These are phyloP conservation scores for Colletotrichum caudatum DNA, from an alignment of 2,329 filamentous ascomycete species.

Conservation along the genomic window DNA sequence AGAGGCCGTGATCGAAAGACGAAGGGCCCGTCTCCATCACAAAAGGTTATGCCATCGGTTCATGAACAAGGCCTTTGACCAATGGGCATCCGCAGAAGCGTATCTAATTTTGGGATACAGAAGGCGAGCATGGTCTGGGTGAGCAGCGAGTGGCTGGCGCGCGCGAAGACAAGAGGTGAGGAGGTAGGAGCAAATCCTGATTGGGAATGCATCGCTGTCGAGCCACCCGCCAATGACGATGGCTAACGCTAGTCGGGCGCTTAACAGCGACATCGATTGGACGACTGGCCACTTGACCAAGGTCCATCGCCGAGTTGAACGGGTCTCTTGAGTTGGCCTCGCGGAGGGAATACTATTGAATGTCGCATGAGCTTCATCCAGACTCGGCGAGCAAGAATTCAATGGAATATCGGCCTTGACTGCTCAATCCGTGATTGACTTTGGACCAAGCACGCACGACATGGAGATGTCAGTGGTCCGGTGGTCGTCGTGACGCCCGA, in stretches of 20 bases:
- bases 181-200: conserved; percentile 35
- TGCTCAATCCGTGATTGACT: conserved; percentile 19
- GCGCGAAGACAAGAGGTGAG: conserved; percentile 50
- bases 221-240: conserved; percentile 38
- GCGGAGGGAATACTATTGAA: conserved; percentile 33
- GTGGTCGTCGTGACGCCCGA: neutral
- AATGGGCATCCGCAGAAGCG: conserved; percentile 48
- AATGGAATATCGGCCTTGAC: conserved; percentile 25
- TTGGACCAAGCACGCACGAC: neutral
- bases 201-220: conserved; percentile 23
- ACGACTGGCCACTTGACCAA: conserved; percentile 29
- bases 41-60: conserved; percentile 26
- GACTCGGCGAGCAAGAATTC: conserved; percentile 17
- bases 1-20: conserved; percentile 29
- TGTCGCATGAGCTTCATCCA: conserved; percentile 23
- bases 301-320: conserved; percentile 6
- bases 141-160: conserved; percentile 53
- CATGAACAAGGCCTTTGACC: conserved; percentile 42
- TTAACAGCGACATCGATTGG: conserved; percentile 43
- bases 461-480: conserved; percentile 3
- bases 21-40: conserved; percentile 28
- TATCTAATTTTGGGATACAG: conserved; percentile 53
- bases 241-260: conserved; percentile 42
- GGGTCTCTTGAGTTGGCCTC: conserved; percentile 31
- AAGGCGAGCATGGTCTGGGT: conserved; percentile 42